Conservation (phyloP, 805 yeast genomes). For the Saitoella complicata region DNA sequence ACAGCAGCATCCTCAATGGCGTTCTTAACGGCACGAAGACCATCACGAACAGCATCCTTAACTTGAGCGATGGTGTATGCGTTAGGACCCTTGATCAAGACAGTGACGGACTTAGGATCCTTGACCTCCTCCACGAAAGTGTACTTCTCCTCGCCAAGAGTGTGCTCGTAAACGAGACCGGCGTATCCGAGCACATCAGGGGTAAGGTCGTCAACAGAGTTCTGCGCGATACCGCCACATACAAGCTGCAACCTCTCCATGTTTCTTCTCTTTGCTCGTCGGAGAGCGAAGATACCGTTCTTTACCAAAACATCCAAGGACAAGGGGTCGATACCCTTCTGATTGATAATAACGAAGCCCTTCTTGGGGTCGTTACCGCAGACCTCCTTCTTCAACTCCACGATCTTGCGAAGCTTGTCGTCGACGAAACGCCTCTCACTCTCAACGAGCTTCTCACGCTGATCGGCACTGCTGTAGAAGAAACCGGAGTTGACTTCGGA, state of each 20-base stretch:
- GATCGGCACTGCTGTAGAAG: constrained; percentile 87
- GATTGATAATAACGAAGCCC: constrained; percentile 88
- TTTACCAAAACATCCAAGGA: constrained; percentile 87
- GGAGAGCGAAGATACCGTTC: constrained; percentile 78
- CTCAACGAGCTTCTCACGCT: constrained; percentile 84
- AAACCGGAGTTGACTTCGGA: constrained; percentile 95
- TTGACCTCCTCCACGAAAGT: constrained; percentile 79
- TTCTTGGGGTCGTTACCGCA: constrained; percentile 57
- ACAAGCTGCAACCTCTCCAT: constrained; percentile 96
- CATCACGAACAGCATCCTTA: constrained; percentile 95
- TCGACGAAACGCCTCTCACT: constrained; percentile 90
- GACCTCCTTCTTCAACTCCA: constrained; percentile 83
- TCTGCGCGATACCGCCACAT: constrained; percentile 96
- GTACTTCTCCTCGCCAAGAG: constrained; percentile 93
- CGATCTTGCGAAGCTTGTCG: constrained; percentile 76
- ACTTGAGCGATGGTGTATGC: constrained; percentile 78
- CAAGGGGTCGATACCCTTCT: constrained; percentile 98
- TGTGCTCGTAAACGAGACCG: constrained; percentile 80
- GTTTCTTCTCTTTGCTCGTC: constrained; percentile 97
- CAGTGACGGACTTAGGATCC: constrained; percentile 82
- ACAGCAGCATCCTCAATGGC: constrained; percentile 71
- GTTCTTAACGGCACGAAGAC: constrained; percentile 85
- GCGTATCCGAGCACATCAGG: constrained; percentile 73
- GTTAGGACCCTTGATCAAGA: constrained; percentile 86
- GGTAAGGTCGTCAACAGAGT: constrained; percentile 82